These are phyloP conservation scores for Porcisia deanei DNA, from an alignment of 208 protist genomes.

Conservation along the genomic window DNA sequence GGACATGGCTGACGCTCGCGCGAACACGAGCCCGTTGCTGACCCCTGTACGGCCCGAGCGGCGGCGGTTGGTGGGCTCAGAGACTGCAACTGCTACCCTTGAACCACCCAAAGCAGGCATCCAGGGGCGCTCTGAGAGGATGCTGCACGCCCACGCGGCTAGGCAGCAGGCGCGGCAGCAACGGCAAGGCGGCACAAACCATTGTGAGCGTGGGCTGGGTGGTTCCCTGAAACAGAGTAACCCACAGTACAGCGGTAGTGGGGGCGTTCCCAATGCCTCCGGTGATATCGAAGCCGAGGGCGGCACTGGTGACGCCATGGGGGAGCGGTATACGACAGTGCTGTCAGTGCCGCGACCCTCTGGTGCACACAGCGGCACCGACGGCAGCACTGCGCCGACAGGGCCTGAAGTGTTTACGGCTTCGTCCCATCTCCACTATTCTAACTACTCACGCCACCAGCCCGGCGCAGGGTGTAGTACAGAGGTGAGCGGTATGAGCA, in stretches of 20 bases:
- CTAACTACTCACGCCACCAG: conserved; percentile 1
- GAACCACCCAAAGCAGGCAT: neutral
- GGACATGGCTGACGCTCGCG: neutral
- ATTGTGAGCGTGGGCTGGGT: neutral
- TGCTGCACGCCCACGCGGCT: neutral
- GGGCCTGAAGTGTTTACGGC: neutral
- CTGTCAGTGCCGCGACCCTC: neutral
- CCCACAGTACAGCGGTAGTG: neutral
- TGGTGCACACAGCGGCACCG: neutral
- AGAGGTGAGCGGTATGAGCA: conserved; percentile 36
- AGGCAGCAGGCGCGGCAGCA: conserved; percentile 1
- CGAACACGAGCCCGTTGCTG: neutral
- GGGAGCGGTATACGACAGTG: neutral
- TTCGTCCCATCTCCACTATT: neutral
- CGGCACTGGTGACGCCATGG: neutral
- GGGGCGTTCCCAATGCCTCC: neutral
- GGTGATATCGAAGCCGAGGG: neutral
- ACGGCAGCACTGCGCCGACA: neutral
- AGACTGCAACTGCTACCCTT: neutral
- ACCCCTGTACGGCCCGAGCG: neutral
- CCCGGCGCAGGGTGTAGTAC: conserved; percentile 22
- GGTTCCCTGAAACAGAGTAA: neutral
- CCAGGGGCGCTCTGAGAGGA: neutral
- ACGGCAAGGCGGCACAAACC: neutral
- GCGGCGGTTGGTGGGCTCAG: neutral